Evolutionary conservation across 164 flowering plant species (phyloP), one percentile per base, ranked within the genome.

Genomic region (Kalanchoe fedtschenkoi): DNA sequence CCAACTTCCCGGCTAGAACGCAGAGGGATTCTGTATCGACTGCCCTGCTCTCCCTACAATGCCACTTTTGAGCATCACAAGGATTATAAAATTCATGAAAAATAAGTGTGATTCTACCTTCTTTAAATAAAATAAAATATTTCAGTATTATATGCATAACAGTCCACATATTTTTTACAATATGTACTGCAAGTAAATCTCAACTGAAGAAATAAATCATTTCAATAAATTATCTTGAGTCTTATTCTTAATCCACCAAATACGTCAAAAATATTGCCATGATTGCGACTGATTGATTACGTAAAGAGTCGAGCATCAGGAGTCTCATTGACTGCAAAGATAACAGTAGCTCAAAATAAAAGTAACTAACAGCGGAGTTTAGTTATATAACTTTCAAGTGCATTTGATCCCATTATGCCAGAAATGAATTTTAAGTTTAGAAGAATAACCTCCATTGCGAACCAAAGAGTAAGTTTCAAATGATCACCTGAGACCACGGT

Each of bases 21-120:
- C 96, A 93, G 32, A 93, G 87, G 30, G 99, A 93, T 73, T 93
- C 99, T 15, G 85, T 87, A 75, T 90, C 97, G 57, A 90, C 88
- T 1, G 97, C 97, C 74, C 88, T 80, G 76, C 99, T 93, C 77
- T 90, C 97, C 84, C 99, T 93, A 89, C 75, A 80, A 57, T n/a
- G 58, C 37, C 61, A 66, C 10, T 43, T 62, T 72, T 63, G 53
- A 21, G 65, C n/a, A 51, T 64, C 57, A 33, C 62, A 65, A 17
- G 38, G 54, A 70, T 6, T 4, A 47, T 38, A 13, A 51, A 26
- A 24, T 47, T 47, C 28, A 5, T 22, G 14, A 47, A 6, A 22
- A 21, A 47, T 10, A 22, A 22, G 54, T 8, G 14, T 22, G 54
- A 21, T 15, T 15, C 8, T 22, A 22, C 54, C 29, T 47, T 47